phyloP scores from a whole-genome alignment of 2,329 filamentous ascomycete genomes.

The Clonostachys chloroleuca region DNA sequence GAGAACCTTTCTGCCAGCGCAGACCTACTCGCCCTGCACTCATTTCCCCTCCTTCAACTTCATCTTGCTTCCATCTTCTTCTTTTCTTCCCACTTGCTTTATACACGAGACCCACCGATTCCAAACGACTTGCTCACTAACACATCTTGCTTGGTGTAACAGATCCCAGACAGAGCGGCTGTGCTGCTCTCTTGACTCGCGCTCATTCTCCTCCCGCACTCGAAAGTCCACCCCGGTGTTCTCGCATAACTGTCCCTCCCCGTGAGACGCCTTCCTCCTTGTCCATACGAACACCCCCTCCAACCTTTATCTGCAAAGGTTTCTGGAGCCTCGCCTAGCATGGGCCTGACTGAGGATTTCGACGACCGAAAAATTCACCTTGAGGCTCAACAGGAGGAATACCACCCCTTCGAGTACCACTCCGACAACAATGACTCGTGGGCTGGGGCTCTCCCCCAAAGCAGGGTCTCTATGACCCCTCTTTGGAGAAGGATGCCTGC shows the following conservation, averaged over 20 bases:
- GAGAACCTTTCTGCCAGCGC: no score
- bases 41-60: neutral
- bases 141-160: no score
- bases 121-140: neutral
- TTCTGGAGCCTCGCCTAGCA: conserved; percentile 54
- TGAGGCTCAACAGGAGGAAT: conserved; percentile 55
- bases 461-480: conserved; percentile 97
- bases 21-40: neutral
- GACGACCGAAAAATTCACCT: conserved; percentile 62
- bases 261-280: neutral
- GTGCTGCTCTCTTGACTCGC: conserved; percentile 14
- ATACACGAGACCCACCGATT: neutral
- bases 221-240: neutral
- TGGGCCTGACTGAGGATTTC: conserved; percentile 63
- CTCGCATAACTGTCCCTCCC: no score
- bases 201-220: neutral
- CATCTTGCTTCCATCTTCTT: neutral
- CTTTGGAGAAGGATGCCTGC: conserved; percentile 97
- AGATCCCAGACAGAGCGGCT: conserved; percentile 11
- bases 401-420: conserved; percentile 79
- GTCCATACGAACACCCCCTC: conserved; percentile 1
- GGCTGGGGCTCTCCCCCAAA: conserved; percentile 93
- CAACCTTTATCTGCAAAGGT: neutral
- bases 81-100: neutral
- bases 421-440: conserved; percentile 81